Conservation (phyloP, 2,329 filamentous ascomycete species). For the Teratosphaeria pseudoeucalypti region DNA sequence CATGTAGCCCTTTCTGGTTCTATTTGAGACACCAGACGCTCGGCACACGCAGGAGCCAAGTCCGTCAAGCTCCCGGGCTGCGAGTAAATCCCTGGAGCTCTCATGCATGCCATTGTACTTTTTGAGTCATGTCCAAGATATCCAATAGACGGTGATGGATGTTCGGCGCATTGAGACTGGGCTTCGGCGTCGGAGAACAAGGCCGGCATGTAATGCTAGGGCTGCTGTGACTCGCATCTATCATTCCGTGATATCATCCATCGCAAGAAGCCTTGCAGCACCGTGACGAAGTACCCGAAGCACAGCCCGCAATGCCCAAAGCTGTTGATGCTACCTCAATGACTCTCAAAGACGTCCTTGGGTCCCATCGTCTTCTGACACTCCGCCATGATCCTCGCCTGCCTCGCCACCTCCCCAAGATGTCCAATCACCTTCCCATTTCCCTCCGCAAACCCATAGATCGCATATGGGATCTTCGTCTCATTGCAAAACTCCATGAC, state of each 20-base stretch:
- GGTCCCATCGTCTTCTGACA: slow-evolving; percentile 38
- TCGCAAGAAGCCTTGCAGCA: not conserved
- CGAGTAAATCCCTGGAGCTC: too few species aligned
- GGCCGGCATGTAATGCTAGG: not conserved
- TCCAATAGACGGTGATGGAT: too few species aligned
- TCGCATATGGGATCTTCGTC: slow-evolving; percentile 51
- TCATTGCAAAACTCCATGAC: slow-evolving; percentile 56
- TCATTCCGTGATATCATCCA: not conserved
- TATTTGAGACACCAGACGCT: too few species aligned
- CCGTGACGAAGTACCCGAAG: not conserved
- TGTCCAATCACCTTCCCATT: slow-evolving; percentile 48
- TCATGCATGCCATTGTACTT: too few species aligned
- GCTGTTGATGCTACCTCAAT: slow-evolving; percentile 8
- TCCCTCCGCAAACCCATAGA: slow-evolving; percentile 52
- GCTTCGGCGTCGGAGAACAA: not conserved
- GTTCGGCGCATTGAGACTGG: too few species aligned
- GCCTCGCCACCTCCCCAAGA: slow-evolving; percentile 49
- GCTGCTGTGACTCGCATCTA: not conserved
- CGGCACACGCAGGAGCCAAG: too few species aligned
- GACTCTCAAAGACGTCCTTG: slow-evolving; percentile 18
- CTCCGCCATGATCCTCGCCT: slow-evolving; percentile 49
- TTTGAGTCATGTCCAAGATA: too few species aligned
- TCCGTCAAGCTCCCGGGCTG: too few species aligned
- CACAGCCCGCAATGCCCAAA: not conserved
- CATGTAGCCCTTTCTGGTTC: too few species aligned